Base-by-base conservation (phyloP, 1,284 basidiomycete species). In the Ganoderma sinense region DNA sequence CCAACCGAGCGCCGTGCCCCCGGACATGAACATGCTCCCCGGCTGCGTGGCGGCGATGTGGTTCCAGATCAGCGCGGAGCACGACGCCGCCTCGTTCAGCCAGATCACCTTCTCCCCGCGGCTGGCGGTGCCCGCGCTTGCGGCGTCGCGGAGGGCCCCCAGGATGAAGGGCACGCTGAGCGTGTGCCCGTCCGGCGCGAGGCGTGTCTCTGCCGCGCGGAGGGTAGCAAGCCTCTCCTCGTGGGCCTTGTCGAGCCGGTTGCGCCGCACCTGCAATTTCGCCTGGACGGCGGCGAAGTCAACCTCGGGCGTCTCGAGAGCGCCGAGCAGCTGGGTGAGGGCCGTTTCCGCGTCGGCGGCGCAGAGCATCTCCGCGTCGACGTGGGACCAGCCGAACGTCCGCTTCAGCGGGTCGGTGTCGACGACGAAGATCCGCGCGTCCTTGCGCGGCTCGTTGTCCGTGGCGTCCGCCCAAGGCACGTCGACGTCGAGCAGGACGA, bases 1-100 rank as follows among this genome's bases (percentile, higher is more conserved):
- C 88, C 89, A 92, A 0, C 90, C 91, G 41, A 92, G 81, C 4
- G 87, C 87, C 7, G 88, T 86, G 3, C 87, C 89, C 5, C 90
- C 89, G n/a, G 87, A 88, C n/a, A 83, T 77, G 16, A 90, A 73
- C 65, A 89, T 77, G 56, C 82, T 83, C 5, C 88, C 88, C 2
- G 88, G 82, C 5, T 73, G 64, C 43, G 87, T 84, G 2, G 88
- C 84, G n/a, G 84, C 82, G 71, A 91, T 78, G 74, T 91, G 89
- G 55, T 84, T 78, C 88, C 89, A 91, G 0, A 87, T 82, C 3
- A 80, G 62, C 2, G 83, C 80, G 71, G 83, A 88, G 74, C 86
- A 91, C 73, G 86, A 88, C 73, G 90, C 87, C 0, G 85, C 82
- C 75, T 93, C 91, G 73, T 90, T 92, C 23, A 91, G 76, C 69